Evolutionary conservation across 73 alveolate genomes (phyloP).

Genomic region (Paramecium primaurelia): DNA sequence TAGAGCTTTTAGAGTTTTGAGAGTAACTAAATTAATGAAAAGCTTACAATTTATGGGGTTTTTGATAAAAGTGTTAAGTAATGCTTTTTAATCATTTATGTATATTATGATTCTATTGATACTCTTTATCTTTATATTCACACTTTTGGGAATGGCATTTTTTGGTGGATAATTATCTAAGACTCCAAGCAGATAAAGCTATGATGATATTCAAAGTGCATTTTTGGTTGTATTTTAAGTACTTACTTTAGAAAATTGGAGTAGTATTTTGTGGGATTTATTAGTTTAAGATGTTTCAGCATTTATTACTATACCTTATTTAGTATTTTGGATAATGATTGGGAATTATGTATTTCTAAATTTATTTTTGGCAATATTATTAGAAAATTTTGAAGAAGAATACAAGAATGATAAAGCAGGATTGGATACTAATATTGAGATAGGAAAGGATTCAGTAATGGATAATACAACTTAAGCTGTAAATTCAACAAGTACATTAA

Average conservation of each 20-base stretch:
- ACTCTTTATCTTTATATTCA: constrained; percentile 75
- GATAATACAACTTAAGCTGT: background rate
- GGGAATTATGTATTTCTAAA: constrained; percentile 95
- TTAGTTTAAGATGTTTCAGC: constrained; percentile 33
- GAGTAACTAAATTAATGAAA: constrained; percentile 81
- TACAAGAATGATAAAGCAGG: constrained; percentile 6
- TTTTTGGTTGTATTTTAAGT: constrained; percentile 41
- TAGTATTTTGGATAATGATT: constrained; percentile 88
- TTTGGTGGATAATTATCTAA: background rate
- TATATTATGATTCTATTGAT: constrained; percentile 74
- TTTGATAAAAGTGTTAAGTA: constrained; percentile 70
- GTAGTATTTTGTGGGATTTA: constrained; percentile 63
- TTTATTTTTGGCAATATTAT: constrained; percentile 89
- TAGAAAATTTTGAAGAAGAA: constrained; percentile 81
- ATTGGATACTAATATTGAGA: background rate
- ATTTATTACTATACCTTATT: constrained; percentile 72
- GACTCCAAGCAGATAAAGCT: background rate
- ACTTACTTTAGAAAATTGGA: constrained; percentile 85
- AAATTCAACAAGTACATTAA: background rate
- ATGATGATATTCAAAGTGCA: background rate
- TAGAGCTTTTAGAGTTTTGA: constrained; percentile 81
- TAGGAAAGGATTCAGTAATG: constrained; percentile 20
- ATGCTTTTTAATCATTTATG: constrained; percentile 67
- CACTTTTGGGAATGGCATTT: constrained; percentile 56
- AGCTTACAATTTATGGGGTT: constrained; percentile 75